A percentile compares a stretch with the other conserved stretches of the same genome.
phyloP scores from a whole-genome alignment of 352 stramenopile genomes.

The Globisporangium irregulare region DNA sequence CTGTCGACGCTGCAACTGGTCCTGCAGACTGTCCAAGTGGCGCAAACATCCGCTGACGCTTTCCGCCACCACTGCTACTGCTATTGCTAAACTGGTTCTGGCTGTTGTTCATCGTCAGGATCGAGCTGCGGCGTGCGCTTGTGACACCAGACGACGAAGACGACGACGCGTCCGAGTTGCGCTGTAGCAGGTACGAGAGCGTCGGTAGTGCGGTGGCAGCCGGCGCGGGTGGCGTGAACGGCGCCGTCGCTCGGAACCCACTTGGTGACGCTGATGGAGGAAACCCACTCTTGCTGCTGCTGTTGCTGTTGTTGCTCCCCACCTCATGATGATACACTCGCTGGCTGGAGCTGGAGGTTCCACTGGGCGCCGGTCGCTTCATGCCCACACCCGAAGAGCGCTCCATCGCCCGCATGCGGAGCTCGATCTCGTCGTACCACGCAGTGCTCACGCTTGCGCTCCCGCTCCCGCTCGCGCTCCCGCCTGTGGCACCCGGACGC shows the following conservation, averaged over 20 bases:
- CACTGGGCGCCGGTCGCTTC: slow-evolving; percentile 10
- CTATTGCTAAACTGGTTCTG: neutral
- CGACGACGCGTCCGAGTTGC: slow-evolving; percentile 5
- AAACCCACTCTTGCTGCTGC: neutral
- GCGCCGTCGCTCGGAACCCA: neutral
- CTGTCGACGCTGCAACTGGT: neutral
- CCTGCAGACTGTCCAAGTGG: neutral
- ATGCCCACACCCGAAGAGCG: neutral
- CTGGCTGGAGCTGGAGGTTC: neutral
- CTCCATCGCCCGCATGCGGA: slow-evolving; percentile 3
- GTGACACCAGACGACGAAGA: neutral
- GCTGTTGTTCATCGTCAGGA: neutral
- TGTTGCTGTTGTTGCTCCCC: neutral
- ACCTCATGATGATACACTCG: neutral
- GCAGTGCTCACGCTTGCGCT: neutral
- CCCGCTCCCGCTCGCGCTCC: neutral
- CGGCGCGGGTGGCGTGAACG: neutral
- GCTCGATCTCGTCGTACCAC: slow-evolving; percentile 16
- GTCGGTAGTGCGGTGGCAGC: slow-evolving; percentile 3
- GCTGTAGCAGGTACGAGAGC: slow-evolving; percentile 21
- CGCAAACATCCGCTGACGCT: slow-evolving; percentile 19
- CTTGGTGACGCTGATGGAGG: neutral
- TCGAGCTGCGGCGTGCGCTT: neutral
- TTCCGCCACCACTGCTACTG: neutral
- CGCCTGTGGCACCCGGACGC: neutral